phyloP scores from a whole-genome alignment of 257 asterid genomes.

The Fraxinus anomala region DNA sequence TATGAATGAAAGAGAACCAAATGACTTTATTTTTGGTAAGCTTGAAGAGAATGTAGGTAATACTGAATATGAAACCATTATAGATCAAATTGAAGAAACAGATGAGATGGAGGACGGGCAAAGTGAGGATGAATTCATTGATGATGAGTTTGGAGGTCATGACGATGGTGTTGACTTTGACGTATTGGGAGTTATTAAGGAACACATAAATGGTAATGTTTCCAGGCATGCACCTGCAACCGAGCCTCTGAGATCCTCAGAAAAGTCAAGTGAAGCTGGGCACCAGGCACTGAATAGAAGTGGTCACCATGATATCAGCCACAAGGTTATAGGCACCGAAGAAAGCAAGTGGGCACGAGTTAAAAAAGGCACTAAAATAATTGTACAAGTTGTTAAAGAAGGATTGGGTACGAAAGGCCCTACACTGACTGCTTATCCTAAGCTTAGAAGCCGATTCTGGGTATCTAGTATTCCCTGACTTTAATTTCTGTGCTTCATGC shows the following conservation, averaged over 20 bases:
- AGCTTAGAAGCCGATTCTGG: slow-evolving; percentile 97
- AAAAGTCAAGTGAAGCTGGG: slow-evolving; percentile 41
- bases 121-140: slow-evolving; percentile 59
- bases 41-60: slow-evolving; percentile 42
- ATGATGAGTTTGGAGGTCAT: slow-evolving; percentile 54
- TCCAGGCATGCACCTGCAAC: slow-evolving; percentile 41
- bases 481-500: slow-evolving; percentile 28
- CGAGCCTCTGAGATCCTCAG: slow-evolving; percentile 38
- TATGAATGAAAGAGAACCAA: slow-evolving; percentile 46
- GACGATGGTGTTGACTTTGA: slow-evolving; percentile 49
- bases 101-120: slow-evolving; percentile 68
- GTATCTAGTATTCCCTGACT: slow-evolving; percentile 46
- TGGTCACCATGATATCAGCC: slow-evolving; percentile 29
- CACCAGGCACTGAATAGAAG: slow-evolving; percentile 34
- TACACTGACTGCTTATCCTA: slow-evolving; percentile 87
- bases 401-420: slow-evolving; percentile 96
- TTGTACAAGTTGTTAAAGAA: slow-evolving; percentile 96
- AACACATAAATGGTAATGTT: slow-evolving; percentile 63
- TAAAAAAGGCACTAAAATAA: slow-evolving; percentile 75
- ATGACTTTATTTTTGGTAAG: slow-evolving; percentile 36
- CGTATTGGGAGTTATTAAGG: slow-evolving; percentile 44
- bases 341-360: slow-evolving; percentile 67
- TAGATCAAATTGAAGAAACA: slow-evolving; percentile 52
- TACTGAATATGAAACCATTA: slow-evolving; percentile 43
- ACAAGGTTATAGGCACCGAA: slow-evolving; percentile 31